Base-by-base conservation (phyloP, 257 asterid genomes). In the Solanum peruvianum region DNA sequence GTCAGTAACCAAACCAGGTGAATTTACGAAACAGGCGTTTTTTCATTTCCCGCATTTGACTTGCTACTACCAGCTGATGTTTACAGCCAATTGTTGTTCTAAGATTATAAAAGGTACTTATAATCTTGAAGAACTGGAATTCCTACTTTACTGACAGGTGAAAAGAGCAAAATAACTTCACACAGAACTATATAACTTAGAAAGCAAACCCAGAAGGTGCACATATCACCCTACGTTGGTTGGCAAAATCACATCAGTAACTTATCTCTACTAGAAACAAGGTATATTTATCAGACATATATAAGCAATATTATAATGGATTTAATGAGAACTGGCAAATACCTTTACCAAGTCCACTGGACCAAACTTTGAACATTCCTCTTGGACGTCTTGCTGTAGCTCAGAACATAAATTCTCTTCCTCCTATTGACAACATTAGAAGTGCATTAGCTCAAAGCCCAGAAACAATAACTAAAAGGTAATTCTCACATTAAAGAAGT, bases 261-360 rank as follows among this genome's bases (percentile, higher is more conserved):
- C 64, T 78, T 11, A 27, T 45, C 41, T 77, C 66, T 29, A 45
- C 25, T 29, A 29, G 85, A 35, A 3, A 15, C 85, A 29, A 27
- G 27, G 39, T 6, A 16, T 80, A 80, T 80, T 3, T 80, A 29
- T 49, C 69, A 49, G 11, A 80, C 67, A 80, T 29, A 49, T 47
- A 47, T 80, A 80, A 49, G 67, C 67, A 49, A 49, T 49, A 80
- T 80, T 3, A 47, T 49, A 45, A 78, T 45, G 27, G 16, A 27
- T 78, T 44, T 47, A 6, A 80, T 49, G 69, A 29, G 69, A 3
- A 31, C 29, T 29, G 69, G 29, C 2, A 29, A 56, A 66, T 91
- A 96, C 99, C 98, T 93, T 96, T 83, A 96, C 92, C n/a, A 89
- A 88, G 86, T 96, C 99, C 88, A 95, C 84, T n/a, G 94, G 98